These are phyloP conservation scores for Stromatinia cepivora DNA, from an alignment of 2,329 filamentous ascomycete species.

Conservation along the genomic window DNA sequence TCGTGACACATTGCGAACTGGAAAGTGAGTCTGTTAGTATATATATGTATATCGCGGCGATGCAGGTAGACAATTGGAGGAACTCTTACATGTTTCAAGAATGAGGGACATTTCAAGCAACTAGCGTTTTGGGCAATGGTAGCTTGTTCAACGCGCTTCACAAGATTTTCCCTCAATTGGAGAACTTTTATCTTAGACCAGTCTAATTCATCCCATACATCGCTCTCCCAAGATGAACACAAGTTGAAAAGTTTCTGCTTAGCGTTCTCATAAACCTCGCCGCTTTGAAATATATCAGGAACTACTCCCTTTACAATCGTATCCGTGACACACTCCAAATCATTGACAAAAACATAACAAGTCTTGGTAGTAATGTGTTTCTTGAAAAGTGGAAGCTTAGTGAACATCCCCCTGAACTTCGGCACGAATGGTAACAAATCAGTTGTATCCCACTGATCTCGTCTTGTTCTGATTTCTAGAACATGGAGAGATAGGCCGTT, in stretches of 20 bases:
- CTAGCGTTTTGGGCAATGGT: conserved; percentile 62
- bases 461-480: conserved; percentile 70
- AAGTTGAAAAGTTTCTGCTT: conserved; percentile 68
- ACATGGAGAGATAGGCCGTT: conserved; percentile 70
- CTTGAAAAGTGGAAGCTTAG: conserved; percentile 64
- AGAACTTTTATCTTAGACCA: conserved; percentile 81
- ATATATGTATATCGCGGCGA: neutral
- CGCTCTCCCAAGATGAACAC: conserved; percentile 71
- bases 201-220: conserved; percentile 81
- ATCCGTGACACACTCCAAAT: conserved; percentile 82
- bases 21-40: neutral
- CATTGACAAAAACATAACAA: conserved; percentile 68
- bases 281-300: conserved; percentile 58
- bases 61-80: neutral
- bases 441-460: conserved; percentile 71
- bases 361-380: conserved; percentile 68
- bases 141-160: conserved; percentile 66
- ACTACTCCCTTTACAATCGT: conserved; percentile 61
- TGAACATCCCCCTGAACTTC: conserved; percentile 66
- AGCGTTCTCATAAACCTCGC: conserved; percentile 53
- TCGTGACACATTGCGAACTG: conserved; percentile 95
- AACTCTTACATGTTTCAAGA: conserved; percentile 77
- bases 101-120: conserved; percentile 70
- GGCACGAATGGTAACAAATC: conserved; percentile 84
- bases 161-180: conserved; percentile 74